A percentile compares a stretch with the other conserved stretches of the same genome.
These are phyloP conservation scores for Hyparrhenia diplandra DNA, from an alignment of 176 grass and related monocot species.

Conservation along the genomic window DNA sequence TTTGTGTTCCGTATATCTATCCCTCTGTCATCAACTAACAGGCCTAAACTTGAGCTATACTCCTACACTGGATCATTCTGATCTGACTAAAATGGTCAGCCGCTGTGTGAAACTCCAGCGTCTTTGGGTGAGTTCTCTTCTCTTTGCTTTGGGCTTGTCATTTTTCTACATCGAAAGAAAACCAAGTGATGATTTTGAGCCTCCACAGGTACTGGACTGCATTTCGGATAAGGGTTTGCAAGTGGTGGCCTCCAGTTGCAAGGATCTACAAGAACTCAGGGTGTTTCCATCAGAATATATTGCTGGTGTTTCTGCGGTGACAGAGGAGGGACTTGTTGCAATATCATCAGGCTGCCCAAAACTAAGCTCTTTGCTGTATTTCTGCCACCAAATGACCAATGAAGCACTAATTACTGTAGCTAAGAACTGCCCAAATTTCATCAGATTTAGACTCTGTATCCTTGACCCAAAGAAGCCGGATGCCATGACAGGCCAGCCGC, in stretches of 20 bases:
- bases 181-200: background rate
- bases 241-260: constrained; percentile 69
- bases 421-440: constrained; percentile 80
- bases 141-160: background rate
- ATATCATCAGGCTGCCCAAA: constrained; percentile 73
- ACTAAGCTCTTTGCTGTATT: constrained; percentile 72
- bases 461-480: constrained; percentile 70
- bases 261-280: constrained; percentile 82
- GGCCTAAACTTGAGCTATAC: constrained; percentile 80
- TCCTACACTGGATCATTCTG: constrained; percentile 51
- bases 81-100: constrained; percentile 61
- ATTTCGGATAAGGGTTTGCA: constrained; percentile 78
- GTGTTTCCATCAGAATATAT: constrained; percentile 71
- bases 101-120: constrained; percentile 73
- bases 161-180: constrained; percentile 6
- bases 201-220: constrained; percentile 65
- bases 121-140: constrained; percentile 70
- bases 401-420: constrained; percentile 63
- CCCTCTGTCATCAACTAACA: constrained; percentile 56
- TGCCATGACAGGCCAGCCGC: constrained; percentile 44
- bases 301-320: constrained; percentile 57
- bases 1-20: constrained; percentile 47
- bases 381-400: constrained; percentile 91
- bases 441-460: constrained; percentile 69
- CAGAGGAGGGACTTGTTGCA: constrained; percentile 76